Evolutionary conservation across 768 basidiomycete genomes (phyloP), one percentile per base, ranked within the genome.

Genomic region (Leucogyrophana mollusca): DNA sequence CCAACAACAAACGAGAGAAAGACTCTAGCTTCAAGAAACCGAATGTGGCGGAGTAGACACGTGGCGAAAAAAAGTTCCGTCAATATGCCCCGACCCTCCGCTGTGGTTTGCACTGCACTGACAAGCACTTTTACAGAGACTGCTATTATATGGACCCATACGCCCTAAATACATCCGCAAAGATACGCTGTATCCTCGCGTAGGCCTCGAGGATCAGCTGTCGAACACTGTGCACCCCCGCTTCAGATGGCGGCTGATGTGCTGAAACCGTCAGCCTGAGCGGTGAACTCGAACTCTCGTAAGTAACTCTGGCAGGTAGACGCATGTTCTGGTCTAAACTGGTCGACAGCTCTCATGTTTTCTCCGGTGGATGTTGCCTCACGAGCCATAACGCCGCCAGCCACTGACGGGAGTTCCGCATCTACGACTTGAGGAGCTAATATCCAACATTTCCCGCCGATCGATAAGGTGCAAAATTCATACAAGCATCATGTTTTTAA

Each of bases 201-300:
- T 53, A 35, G 53, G 62, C 61, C 61, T 64, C 57, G 51, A 49
- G 56, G 60, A 53, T 30, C 27, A 30, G n/a, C n/a, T n/a, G n/a
- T n/a, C n/a, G 13, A 30, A 30, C 27, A 30, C 6, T 30, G 13
- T 30, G 13, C 13, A 6, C 27, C 13, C 27, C 27, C 27, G 27
- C 27, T 30, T 30, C 27, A 30, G 6, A 30, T 13, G 27, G 27
- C 27, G 27, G 27, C 27, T 30, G 27, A 13, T 30, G 6, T 13
- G 27, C 6, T 30, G 6, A 13, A 32, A 33, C 40, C 50, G 36
- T 55, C 41, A 25, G 43, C 43, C 50, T 50, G 51, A 43, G 40
- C 49, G 44, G 40, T 43, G 47, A 43, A 36, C 46, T 47, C 23
- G 42, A 18, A 9, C 16, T 33, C n/a, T n/a, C n/a, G 24, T 42